A percentile compares a stretch with the other conserved stretches of the same genome.
Conservation (phyloP, 352 stramenopile genomes). For the Globisporangium solare region DNA sequence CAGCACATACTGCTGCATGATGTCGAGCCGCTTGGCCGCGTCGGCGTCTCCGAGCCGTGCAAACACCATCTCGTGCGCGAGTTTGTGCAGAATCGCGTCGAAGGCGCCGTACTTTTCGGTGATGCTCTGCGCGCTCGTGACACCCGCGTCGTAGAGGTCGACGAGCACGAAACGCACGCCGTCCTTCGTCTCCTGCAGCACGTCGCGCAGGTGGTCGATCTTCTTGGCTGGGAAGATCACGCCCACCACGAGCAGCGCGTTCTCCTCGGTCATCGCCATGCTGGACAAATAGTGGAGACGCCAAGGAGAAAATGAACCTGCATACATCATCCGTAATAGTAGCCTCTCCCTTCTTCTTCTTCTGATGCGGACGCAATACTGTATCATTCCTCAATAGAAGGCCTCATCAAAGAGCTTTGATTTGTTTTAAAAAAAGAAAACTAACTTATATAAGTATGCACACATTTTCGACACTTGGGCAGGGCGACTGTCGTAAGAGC, state of each 20-base stretch:
- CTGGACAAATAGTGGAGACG: too few relatives aligned
- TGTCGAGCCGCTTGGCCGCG: slow-evolving; percentile 34
- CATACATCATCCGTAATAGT: not conserved
- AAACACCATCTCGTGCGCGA: slow-evolving; percentile 85
- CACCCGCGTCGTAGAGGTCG: slow-evolving; percentile 46
- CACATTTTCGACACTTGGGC: too few relatives aligned
- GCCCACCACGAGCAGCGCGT: slow-evolving; percentile 45
- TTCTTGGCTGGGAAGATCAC: slow-evolving; percentile 84
- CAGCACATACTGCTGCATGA: slow-evolving; percentile 46
- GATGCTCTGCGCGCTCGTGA: slow-evolving; percentile 29
- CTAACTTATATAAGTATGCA: too few relatives aligned
- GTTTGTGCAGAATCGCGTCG: slow-evolving; percentile 74
- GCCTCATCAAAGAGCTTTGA: too few relatives aligned
- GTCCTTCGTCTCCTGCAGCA: slow-evolving; percentile 37
- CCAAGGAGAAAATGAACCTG: too few relatives aligned
- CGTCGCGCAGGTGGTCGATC: slow-evolving; percentile 63
- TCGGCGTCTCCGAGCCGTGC: slow-evolving; percentile 39
- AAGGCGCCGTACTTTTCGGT: slow-evolving; percentile 35
- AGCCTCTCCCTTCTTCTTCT: not conserved
- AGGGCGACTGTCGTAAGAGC: too few relatives aligned
- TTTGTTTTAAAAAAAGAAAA: too few relatives aligned
- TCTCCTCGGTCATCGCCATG: slow-evolving; percentile 5
- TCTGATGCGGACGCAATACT: not conserved
- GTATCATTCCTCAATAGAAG: not conserved
- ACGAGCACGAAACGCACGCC: slow-evolving; percentile 73